Conservation (phyloP, 2,329 filamentous ascomycete species). For the Fusarium nurragi region DNA sequence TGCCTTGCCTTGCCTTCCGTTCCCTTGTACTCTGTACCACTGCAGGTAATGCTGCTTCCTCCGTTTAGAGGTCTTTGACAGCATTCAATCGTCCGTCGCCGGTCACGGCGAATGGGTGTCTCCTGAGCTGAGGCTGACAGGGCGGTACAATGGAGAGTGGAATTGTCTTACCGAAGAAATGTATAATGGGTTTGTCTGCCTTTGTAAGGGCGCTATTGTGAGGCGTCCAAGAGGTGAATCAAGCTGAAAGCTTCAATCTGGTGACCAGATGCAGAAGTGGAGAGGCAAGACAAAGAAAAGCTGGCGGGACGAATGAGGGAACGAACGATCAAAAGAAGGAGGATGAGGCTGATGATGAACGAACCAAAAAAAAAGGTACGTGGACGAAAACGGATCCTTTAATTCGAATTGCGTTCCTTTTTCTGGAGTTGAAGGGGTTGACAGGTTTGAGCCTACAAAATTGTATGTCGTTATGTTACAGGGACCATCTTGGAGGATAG, state of each 20-base stretch:
- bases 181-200: constrained; percentile 26
- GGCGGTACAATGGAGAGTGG: constrained; percentile 9
- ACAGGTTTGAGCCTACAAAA: background rate
- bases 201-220: constrained; percentile 18
- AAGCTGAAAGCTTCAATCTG: background rate
- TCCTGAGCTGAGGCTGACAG: constrained; percentile 16
- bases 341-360: background rate
- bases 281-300: constrained; percentile 15
- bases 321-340: constrained; percentile 6
- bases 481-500: background rate
- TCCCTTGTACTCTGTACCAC: no score
- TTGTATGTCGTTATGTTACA: background rate
- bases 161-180: constrained; percentile 29
- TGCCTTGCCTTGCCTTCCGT: background rate
- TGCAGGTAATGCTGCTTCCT: constrained; percentile 5
- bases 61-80: constrained; percentile 6
- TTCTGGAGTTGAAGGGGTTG: constrained; percentile 1
- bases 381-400: background rate
- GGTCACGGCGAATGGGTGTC: constrained; percentile 21
- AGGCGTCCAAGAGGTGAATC: constrained; percentile 20
- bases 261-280: constrained; percentile 19
- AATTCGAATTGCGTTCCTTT: constrained; percentile 2
- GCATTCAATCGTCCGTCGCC: constrained; percentile 21
- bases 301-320: background rate
- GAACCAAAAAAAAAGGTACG: constrained; percentile 18